phyloP scores from a whole-genome alignment of 1,284 basidiomycete species.

The Ganoderma resinaceum region DNA sequence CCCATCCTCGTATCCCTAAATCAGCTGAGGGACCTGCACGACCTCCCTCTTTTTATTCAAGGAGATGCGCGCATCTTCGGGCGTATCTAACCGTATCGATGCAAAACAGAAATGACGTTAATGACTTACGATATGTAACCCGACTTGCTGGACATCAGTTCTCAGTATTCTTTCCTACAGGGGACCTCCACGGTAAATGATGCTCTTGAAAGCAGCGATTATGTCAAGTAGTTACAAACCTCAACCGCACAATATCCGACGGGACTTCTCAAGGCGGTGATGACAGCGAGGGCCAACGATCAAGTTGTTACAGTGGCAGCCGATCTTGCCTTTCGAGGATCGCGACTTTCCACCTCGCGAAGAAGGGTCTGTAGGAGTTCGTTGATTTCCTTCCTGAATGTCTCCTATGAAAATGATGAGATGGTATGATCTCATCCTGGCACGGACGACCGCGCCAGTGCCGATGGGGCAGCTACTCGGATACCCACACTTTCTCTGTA shows the following conservation, averaged over 20 bases:
- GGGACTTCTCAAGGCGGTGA: not conserved
- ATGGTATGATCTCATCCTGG: not conserved
- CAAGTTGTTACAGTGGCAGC: not conserved
- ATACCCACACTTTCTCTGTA: slow-evolving; percentile 36
- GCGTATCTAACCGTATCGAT: not conserved
- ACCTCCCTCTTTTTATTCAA: not conserved
- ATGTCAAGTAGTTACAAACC: not conserved
- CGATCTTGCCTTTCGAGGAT: slow-evolving; percentile 24
- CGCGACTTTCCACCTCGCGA: slow-evolving; percentile 18
- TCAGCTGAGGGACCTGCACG: not conserved
- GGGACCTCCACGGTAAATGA: not conserved
- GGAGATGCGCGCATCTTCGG: not conserved
- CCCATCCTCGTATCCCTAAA: not conserved
- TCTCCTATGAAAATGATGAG: slow-evolving; percentile 11
- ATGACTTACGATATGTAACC: not conserved
- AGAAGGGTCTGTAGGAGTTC: slow-evolving; percentile 10
- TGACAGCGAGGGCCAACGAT: not conserved
- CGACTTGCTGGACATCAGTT: not conserved
- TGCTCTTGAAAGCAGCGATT: not conserved
- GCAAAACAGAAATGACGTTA: not conserved
- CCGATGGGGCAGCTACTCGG: no score
- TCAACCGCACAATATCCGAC: not conserved
- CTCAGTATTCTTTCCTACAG: not conserved
- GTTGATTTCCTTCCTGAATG: slow-evolving; percentile 17
- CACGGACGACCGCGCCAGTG: not conserved